A percentile compares a stretch with the other conserved stretches of the same genome.
Evolutionary conservation across 2,329 filamentous ascomycete genomes (phyloP).

Genomic region (Alternaria alternata): DNA sequence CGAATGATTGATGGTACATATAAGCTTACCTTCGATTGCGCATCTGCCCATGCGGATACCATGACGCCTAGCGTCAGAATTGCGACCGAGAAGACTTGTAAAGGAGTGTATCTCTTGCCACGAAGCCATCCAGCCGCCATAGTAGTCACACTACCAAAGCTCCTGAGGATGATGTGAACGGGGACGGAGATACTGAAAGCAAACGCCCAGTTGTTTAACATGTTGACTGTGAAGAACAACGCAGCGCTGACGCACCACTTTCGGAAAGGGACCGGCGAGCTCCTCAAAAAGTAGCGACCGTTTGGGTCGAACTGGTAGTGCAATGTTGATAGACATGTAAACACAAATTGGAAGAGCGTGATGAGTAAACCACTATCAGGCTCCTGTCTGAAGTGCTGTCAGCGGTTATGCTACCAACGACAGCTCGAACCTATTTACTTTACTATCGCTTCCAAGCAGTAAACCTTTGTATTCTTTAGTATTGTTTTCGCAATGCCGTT

Average conservation of each 20-base stretch:
- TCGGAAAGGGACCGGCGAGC: constrained; percentile 80
- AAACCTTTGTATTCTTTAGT: constrained; percentile 69
- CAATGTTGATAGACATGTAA: constrained; percentile 69
- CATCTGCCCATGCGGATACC: constrained; percentile 88
- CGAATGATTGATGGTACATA: background rate
- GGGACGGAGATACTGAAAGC: constrained; percentile 96
- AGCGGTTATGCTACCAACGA: constrained; percentile 11
- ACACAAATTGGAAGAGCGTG: constrained; percentile 60
- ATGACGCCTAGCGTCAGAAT: constrained; percentile 88
- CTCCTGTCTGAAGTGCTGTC: constrained; percentile 68
- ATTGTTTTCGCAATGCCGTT: background rate
- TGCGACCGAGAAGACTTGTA: constrained; percentile 82
- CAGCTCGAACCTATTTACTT: constrained; percentile 69
- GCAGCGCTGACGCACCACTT: constrained; percentile 90
- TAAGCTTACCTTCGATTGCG: constrained; percentile 74
- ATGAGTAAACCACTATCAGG: constrained; percentile 80
- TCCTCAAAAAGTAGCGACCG: constrained; percentile 75
- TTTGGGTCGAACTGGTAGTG: constrained; percentile 59
- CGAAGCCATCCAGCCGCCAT: constrained; percentile 89
- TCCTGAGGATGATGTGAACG: constrained; percentile 94
- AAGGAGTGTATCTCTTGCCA: constrained; percentile 81
- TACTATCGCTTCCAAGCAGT: constrained; percentile 92
- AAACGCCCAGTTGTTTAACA: constrained; percentile 97
- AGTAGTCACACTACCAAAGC: constrained; percentile 93
- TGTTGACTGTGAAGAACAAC: constrained; percentile 91